Base-by-base conservation (phyloP, 2,329 filamentous ascomycete genomes). In the Boeremia lycopersici region DNA sequence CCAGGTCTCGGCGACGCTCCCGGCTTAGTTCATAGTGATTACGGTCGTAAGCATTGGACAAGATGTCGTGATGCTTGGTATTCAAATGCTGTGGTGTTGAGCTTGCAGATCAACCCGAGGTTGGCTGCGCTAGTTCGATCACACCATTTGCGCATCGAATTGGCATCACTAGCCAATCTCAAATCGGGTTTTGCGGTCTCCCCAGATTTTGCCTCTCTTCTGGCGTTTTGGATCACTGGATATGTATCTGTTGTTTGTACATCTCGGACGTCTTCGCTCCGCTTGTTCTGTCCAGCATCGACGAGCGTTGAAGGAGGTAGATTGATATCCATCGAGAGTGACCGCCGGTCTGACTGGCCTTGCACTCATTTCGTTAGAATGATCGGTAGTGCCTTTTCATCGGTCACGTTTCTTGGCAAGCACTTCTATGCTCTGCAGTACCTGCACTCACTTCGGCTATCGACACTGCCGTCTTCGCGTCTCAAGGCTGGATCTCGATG, bases 1-100 rank as follows among this genome's bases (percentile, higher is more conserved):
- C 13, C 29, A 41, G 17, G 23, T 23, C 7, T 48, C 19, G 29
- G 19, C 19, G 19, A 41, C 10, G 10, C 29, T 6, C 12, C n/a
- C 19, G 28, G 46, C 12, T 28, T 23, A 2, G 34, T 36, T 33
- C 29, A 41, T 3, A 5, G 26, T 40, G 15, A 13, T 17, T 28
- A 51, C 23, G 57, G 60, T 63, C 62, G 66, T 55, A 60, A 69
- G 63, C 47, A 57, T 51, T 60, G 62, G 61, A 61, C 44, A 56
- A 51, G 30, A 70, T 71, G 65, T 66, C 66, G 62, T 52, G 57
- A 65, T 67, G 34, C 57, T 65, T 67, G 62, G 60, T 56, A n/a
- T 50, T 45, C 33, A 33, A 46, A 40, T 43, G 40, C 48, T 57
- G 44, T 63, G 58, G 61, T 64, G 57, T 60, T 53, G 51, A 42